Conservation (phyloP, 805 yeast genomes). For the Saturnispora diversa region DNA sequence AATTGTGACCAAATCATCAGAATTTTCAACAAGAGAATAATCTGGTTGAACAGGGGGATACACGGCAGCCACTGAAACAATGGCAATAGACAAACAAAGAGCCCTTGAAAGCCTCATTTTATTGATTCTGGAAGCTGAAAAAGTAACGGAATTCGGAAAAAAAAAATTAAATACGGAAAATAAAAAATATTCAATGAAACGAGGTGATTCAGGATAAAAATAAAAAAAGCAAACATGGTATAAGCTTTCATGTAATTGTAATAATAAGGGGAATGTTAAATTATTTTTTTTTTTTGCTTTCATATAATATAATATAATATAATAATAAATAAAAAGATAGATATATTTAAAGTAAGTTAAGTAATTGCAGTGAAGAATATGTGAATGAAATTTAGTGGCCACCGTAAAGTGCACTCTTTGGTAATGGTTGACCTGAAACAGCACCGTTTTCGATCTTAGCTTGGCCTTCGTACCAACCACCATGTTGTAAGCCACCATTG, state of each 20-base stretch:
- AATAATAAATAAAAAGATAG: constrained; percentile 1
- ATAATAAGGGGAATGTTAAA: too few relatives aligned
- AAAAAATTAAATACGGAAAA: not conserved
- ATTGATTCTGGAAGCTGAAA: not conserved
- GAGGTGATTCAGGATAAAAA: too few relatives aligned
- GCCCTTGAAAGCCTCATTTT: constrained; percentile 1
- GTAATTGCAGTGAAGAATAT: too few relatives aligned
- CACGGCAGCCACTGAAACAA: constrained; percentile 12
- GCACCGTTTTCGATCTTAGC: constrained; percentile 55
- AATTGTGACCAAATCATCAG: constrained; percentile 15
- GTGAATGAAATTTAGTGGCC: constrained; percentile 17
- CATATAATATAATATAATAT: constrained; percentile 1
- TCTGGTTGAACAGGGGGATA: constrained; percentile 16
- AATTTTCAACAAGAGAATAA: constrained; percentile 2
- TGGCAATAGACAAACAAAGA: not conserved
- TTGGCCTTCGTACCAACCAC: constrained; percentile 65
- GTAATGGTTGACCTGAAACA: constrained; percentile 54
- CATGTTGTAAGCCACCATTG: constrained; percentile 38
- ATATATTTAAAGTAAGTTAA: too few relatives aligned
- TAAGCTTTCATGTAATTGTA: too few relatives aligned
- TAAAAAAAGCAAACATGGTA: too few relatives aligned
- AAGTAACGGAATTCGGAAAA: not conserved
- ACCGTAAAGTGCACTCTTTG: constrained; percentile 31
- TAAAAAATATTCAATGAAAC: not conserved
- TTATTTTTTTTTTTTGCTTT: too few relatives aligned